A percentile compares a stretch with the other conserved stretches of the same genome.
Evolutionary conservation across 2,329 filamentous ascomycete species (phyloP).

Genomic region (Penicillium olsonii): DNA sequence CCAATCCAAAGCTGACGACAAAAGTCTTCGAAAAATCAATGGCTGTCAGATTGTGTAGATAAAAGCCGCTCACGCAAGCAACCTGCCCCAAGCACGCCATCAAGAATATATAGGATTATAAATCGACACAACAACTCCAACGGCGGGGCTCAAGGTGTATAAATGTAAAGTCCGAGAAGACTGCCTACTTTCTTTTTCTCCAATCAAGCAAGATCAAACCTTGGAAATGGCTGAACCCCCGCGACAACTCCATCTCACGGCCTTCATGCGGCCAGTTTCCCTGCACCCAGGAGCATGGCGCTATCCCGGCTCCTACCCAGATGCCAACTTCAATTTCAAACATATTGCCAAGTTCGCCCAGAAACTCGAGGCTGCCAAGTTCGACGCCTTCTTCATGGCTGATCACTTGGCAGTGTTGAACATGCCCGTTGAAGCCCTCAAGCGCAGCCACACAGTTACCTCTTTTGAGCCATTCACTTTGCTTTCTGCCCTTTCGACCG

Average conservation of each 20-base stretch:
- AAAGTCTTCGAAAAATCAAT: too few species aligned
- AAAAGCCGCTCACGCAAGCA: not conserved
- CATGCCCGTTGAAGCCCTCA: slow-evolving; percentile 59
- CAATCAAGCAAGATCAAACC: not conserved
- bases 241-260: slow-evolving; percentile 54
- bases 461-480: slow-evolving; percentile 60
- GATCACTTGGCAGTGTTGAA: slow-evolving; percentile 58
- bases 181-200: not conserved
- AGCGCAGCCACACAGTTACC: slow-evolving; percentile 59
- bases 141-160: not conserved
- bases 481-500: slow-evolving; percentile 51
- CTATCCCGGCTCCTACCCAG: slow-evolving; percentile 56
- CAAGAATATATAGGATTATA: not conserved
- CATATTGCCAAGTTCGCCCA: slow-evolving; percentile 57
- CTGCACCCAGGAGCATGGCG: slow-evolving; percentile 60
- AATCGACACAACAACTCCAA: not conserved
- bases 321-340: slow-evolving; percentile 60
- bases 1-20: too few species aligned
- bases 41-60: too few species aligned
- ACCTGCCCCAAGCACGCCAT: not conserved
- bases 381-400: slow-evolving; percentile 60
- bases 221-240: slow-evolving; percentile 20
- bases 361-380: slow-evolving; percentile 56
- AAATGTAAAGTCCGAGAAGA: not conserved
- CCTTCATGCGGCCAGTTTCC: slow-evolving; percentile 61